A percentile compares a stretch with the other conserved stretches of the same genome.
These are phyloP conservation scores for Phanerodontia chrysosporium DNA, from an alignment of 768 basidiomycete species.

Conservation along the genomic window DNA sequence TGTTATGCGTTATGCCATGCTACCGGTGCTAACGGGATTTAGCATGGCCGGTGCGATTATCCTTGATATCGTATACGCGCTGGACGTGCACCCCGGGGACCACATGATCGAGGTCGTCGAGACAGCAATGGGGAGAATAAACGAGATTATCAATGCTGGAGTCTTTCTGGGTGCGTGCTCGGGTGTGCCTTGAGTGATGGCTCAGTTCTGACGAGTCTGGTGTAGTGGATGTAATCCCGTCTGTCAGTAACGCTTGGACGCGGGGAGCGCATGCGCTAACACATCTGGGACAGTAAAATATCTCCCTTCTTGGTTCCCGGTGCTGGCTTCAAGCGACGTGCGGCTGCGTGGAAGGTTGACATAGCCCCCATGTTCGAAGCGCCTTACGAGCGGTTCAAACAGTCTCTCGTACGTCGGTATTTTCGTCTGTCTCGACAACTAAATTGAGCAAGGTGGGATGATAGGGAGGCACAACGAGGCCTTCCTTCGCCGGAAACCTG, in stretches of 20 bases:
- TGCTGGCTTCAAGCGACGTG: slow-evolving; percentile 14
- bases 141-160: slow-evolving; percentile 8
- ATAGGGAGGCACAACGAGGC: background rate
- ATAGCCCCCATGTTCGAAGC: background rate
- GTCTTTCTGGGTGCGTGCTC: slow-evolving; percentile 12
- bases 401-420: background rate
- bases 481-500: too few species aligned
- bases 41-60: slow-evolving; percentile 15
- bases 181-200: background rate
- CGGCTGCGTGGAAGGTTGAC: background rate
- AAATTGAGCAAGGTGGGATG: too few species aligned
- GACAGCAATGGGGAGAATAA: background rate
- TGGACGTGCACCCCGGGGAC: slow-evolving; percentile 15
- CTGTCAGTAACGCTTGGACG: background rate
- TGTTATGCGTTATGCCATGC: too few species aligned
- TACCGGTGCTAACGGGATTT: too few species aligned
- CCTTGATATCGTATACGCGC: slow-evolving; percentile 12
- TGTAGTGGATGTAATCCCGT: slow-evolving; percentile 8
- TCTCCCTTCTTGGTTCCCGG: slow-evolving; percentile 22
- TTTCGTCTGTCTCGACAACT: background rate
- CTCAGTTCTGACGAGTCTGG: background rate
- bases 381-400: background rate
- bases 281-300: slow-evolving; percentile 5
- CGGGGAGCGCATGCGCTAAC: background rate
- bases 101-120: slow-evolving; percentile 12